Base-by-base conservation (phyloP, 495 filamentous ascomycete species). In the Oidiodendron maius region DNA sequence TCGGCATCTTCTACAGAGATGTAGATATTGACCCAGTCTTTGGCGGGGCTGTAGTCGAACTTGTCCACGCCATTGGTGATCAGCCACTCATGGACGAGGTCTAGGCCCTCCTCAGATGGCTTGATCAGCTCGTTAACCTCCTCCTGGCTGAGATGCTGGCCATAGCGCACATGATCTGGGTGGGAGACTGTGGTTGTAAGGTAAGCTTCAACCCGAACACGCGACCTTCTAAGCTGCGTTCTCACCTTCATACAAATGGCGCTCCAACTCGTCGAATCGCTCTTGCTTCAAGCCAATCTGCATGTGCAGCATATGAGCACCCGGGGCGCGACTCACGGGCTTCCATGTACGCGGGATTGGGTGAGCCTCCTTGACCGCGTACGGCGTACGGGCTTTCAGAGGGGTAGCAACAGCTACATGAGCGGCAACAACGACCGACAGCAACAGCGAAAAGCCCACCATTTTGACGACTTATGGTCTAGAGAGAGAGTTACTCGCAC, bases 321-420 rank as follows among this genome's bases (percentile, higher is more conserved):
- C 61, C 2, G 73, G 64, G 1, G 77, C 74, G 17, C 69, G 63
- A 44, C 65, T 66, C 21, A 70, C 51, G n/a, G 61, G 54, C 12
- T 46, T 64, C 77, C 77, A 81, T 46, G 60, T 60, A 22, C 55
- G 56, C 16, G 77, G 76, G 8, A 72, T 69, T 46, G 56, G 46
- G 48, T 78, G 74, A 21, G 63, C 55, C 28, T 80, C 77, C 57
- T 79, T 81, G 39, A 80, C 65, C 12, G 59, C 64, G 55, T 80
- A 80, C 11, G 58, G 41, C n/a, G 62, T 62, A 17, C 65, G 62
- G 11, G 63, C 56, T 21, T 52, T 43, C 32, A 68, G 52, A 12
- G 63, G 65, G 40, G 28, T 59, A 17, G 58, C 63, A 24, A 65
- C 34, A 38, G 55, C 55, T 26, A 44, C 43, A 3, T 48, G 46